Evolutionary conservation across 2,329 filamentous ascomycete genomes (phyloP).

Genomic region (Lasiodiplodia sp.): DNA sequence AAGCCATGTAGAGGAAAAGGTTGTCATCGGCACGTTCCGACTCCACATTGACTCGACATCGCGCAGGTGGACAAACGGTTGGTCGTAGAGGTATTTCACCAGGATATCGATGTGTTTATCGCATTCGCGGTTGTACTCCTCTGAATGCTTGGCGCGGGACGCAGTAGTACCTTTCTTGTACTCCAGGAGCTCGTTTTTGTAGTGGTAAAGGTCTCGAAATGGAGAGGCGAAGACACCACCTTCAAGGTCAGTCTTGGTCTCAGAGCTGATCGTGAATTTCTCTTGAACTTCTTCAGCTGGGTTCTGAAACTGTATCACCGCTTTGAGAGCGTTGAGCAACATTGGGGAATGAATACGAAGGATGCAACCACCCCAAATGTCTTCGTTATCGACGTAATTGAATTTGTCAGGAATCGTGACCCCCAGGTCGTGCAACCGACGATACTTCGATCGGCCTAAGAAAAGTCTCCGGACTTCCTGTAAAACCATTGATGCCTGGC

Average conservation of each 20-base stretch:
- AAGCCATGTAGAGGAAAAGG: neutral
- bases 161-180: too few relatives aligned
- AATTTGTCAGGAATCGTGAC: too few relatives aligned
- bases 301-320: neutral
- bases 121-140: neutral
- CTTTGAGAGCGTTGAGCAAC: neutral
- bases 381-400: too few relatives aligned
- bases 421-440: too few relatives aligned
- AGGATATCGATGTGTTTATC: neutral
- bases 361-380: too few relatives aligned
- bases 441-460: too few relatives aligned
- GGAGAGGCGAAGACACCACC: neutral
- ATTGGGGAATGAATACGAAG: neutral
- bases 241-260: neutral
- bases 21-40: neutral
- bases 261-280: rapidly evolving
- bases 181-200: neutral
- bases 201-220: neutral
- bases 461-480: too few relatives aligned
- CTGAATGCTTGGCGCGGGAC: too few relatives aligned
- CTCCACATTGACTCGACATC: neutral
- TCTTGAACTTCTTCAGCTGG: neutral
- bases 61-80: neutral
- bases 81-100: neutral
- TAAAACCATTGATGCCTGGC: too few relatives aligned